Percentiles rank a stretch among this genome's conserved stretches.
These are phyloP conservation scores for Colletotrichum lentis DNA, from an alignment of 2,329 filamentous ascomycete species.

Conservation along the genomic window DNA sequence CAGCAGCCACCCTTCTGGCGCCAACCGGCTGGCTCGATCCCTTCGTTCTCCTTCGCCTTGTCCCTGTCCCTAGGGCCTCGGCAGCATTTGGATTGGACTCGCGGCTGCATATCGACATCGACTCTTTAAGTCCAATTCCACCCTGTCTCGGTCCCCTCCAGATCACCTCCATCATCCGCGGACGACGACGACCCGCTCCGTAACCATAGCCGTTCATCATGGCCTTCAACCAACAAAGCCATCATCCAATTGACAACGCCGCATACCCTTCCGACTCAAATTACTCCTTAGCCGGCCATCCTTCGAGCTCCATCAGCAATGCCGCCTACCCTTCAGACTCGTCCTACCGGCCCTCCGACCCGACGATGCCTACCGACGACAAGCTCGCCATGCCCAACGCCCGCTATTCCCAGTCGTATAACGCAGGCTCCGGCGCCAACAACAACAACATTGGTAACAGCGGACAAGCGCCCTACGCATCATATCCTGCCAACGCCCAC, in stretches of 20 bases:
- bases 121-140: neutral
- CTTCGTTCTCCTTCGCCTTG: neutral
- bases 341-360: constrained; percentile 32
- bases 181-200: neutral
- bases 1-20: neutral
- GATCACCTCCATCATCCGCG: neutral
- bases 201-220: constrained; percentile 20
- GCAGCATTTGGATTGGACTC: constrained; percentile 3
- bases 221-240: constrained; percentile 21
- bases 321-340: constrained; percentile 37
- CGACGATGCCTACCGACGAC: constrained; percentile 24
- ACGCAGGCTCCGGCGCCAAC: neutral
- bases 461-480: constrained; percentile 4
- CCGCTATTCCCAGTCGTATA: constrained; percentile 34
- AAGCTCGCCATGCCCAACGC: constrained; percentile 33
- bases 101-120: constrained; percentile 3
- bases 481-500: constrained; percentile 23
- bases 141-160: neutral
- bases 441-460: neutral
- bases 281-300: constrained; percentile 22
- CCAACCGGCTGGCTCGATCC: neutral
- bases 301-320: constrained; percentile 32
- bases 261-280: constrained; percentile 25
- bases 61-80: neutral
- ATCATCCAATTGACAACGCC: constrained; percentile 31